A percentile compares a stretch with the other conserved stretches of the same genome.
phyloP scores from a whole-genome alignment of 2,329 filamentous ascomycete genomes.

The Fusarium cyanostomum region DNA sequence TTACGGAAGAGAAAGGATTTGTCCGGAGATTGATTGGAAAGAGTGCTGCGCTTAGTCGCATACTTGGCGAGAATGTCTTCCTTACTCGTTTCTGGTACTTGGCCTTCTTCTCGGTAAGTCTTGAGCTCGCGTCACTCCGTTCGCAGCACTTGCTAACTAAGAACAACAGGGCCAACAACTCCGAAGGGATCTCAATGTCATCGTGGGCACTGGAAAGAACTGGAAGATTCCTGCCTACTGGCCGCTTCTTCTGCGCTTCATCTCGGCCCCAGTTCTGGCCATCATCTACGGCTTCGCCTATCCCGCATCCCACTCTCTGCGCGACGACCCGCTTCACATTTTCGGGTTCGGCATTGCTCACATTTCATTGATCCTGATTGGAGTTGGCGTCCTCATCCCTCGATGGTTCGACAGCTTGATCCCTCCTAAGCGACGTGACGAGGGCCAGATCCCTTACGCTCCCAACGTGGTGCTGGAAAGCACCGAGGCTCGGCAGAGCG shows the following conservation, averaged over 20 bases:
- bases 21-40: slow-evolving; percentile 48
- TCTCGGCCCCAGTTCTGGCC: slow-evolving; percentile 59
- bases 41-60: slow-evolving; percentile 2
- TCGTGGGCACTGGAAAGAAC: slow-evolving; percentile 63
- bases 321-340: slow-evolving; percentile 61
- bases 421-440: slow-evolving; percentile 55
- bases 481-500: slow-evolving; percentile 23
- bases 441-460: slow-evolving; percentile 52
- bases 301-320: slow-evolving; percentile 57
- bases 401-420: slow-evolving; percentile 64
- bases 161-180: slow-evolving; percentile 62
- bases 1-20: slow-evolving; percentile 48
- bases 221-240: slow-evolving; percentile 65
- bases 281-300: slow-evolving; percentile 64
- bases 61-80: slow-evolving; percentile 53
- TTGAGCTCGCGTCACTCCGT: background rate
- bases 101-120: slow-evolving; percentile 64
- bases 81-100: slow-evolving; percentile 61
- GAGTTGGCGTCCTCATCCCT: slow-evolving; percentile 60
- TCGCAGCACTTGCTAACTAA: background rate
- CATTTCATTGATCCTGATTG: slow-evolving; percentile 56
- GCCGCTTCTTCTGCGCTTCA: slow-evolving; percentile 59
- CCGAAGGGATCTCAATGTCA: slow-evolving; percentile 62
- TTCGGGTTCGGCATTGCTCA: slow-evolving; percentile 60
- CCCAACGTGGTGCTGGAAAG: slow-evolving; percentile 36